These are phyloP conservation scores for Entophlyctis helioformis DNA, from an alignment of 192 early-diverging fungal species.

Conservation along the genomic window DNA sequence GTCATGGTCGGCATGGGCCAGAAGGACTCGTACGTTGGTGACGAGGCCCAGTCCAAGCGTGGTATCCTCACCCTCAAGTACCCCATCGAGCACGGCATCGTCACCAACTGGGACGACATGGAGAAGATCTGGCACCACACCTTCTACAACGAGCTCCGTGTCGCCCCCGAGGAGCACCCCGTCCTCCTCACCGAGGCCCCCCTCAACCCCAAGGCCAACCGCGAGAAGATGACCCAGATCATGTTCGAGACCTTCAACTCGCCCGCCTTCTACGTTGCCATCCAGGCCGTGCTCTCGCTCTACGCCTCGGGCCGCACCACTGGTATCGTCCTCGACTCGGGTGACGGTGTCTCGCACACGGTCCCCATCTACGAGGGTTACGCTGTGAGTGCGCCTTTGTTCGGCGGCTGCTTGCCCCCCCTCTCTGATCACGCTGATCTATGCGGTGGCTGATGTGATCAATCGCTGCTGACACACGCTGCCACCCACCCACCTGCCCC, in stretches of 20 bases:
- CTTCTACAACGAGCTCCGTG: slow-evolving; percentile 95
- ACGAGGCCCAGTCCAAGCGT: slow-evolving; percentile 61
- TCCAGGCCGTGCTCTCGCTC: slow-evolving; percentile 92
- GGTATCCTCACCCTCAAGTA: slow-evolving; percentile 60
- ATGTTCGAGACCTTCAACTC: slow-evolving; percentile 99
- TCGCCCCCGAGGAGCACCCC: slow-evolving; percentile 96
- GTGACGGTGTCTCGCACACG: slow-evolving; percentile 96
- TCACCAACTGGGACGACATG: slow-evolving; percentile 71
- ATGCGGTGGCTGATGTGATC: too few species aligned
- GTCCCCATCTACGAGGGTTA: slow-evolving; percentile 98
- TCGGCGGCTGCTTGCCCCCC: background rate
- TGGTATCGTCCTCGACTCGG: slow-evolving; percentile 97
- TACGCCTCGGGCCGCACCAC: slow-evolving; percentile 96
- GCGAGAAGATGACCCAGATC: slow-evolving; percentile 99
- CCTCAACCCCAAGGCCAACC: slow-evolving; percentile 96
- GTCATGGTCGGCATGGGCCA: slow-evolving; percentile 66
- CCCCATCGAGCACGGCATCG: slow-evolving; percentile 65
- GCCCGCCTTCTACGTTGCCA: slow-evolving; percentile 94
- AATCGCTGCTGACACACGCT: too few species aligned
- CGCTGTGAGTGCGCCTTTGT: too few species aligned
- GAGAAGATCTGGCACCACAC: slow-evolving; percentile 85
- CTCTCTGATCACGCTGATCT: too few species aligned
- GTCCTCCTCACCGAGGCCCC: slow-evolving; percentile 96
- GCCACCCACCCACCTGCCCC: too few species aligned
- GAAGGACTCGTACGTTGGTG: slow-evolving; percentile 64